Evolutionary conservation across 1,284 basidiomycete species (phyloP), one percentile per base, ranked within the genome.

Genomic region (Xerocomus amazonicus): DNA sequence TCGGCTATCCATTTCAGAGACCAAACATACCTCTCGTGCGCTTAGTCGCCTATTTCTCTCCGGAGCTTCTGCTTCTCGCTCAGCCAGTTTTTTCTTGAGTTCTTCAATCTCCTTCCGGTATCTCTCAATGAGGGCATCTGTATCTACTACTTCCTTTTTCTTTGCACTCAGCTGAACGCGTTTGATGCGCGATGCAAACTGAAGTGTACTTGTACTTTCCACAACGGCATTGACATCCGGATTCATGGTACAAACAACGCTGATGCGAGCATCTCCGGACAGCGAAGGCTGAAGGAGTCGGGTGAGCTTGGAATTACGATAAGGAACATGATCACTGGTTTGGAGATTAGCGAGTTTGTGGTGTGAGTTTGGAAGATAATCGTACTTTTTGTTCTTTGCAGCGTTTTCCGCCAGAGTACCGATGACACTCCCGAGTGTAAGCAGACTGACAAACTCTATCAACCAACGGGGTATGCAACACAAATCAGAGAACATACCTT

Each of bases 231-330:
- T 70, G 12, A 72, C 61, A 58, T 91, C 88, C 0, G 93, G 92
- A 61, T 95, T 96, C 64, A 98, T 82, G 0, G 96, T 98, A 65
- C 94, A 97, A 51, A 98, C 90, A 27, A 99, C 96, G 33, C 92
- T 94, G 45, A 99, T 95, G 16, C 92, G 83, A 14, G 97, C 96
- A 63, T 97, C 92, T 1, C 96, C 97, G 0, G 90, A 89, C 0
- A 99, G 77, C 2, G 92, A 97, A 3, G 95, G 95, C 67, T 98
- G 95, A 6, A 99, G 79, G 70, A 99, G 85, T 31, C 95, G 84
- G 4, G 96, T 99, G 6, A 89, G 74, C 70, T 98, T 98, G 42
- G 92, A 95, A 68, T 98, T 97, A 40, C 96, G 87, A 71, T 90
- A 99, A 3, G 96, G 96, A 12, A 98, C 85, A 63, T 97, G 92